These are phyloP conservation scores for Saturnispora sanitii DNA, from an alignment of 805 yeast species.

Conservation along the genomic window DNA sequence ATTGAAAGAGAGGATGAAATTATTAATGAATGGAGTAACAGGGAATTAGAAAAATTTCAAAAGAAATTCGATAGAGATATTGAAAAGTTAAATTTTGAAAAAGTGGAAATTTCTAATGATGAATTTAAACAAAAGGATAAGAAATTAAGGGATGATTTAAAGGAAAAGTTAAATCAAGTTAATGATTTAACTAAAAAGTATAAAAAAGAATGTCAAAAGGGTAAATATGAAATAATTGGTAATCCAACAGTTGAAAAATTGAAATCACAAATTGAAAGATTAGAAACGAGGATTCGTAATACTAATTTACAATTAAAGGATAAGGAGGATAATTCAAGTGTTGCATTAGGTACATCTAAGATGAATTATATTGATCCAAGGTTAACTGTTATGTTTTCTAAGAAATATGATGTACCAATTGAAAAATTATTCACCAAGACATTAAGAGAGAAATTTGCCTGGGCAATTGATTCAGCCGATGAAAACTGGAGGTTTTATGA, in stretches of 20 bases:
- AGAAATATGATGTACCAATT: conserved; percentile 78
- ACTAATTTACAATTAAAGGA: conserved; percentile 73
- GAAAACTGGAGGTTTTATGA: conserved; percentile 72
- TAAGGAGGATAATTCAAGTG: conserved; percentile 89
- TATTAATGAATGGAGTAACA: conserved; percentile 48
- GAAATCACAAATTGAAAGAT: conserved; percentile 55
- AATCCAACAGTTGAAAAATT: conserved; percentile 58
- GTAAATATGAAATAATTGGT: conserved; percentile 46
- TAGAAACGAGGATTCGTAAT: conserved; percentile 61
- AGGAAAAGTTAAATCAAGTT: conserved; percentile 44
- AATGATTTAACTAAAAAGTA: conserved; percentile 43
- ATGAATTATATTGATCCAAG: conserved; percentile 94
- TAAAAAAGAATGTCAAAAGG: conserved; percentile 47
- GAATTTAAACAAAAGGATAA: conserved; percentile 43
- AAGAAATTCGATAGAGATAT: conserved; percentile 69
- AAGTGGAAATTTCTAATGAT: conserved; percentile 41
- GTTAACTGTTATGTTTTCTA: conserved; percentile 78
- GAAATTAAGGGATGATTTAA: conserved; percentile 45
- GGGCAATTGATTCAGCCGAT: conserved; percentile 93
- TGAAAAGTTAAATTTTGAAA: conserved; percentile 57
- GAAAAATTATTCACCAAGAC: conserved; percentile 90
- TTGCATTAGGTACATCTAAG: conserved; percentile 87
- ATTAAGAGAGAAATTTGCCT: conserved; percentile 79
- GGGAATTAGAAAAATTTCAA: conserved; percentile 53
- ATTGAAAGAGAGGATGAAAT: conserved; percentile 55